These are phyloP conservation scores for Pseudopithomyces maydicus DNA, from an alignment of 2,329 filamentous ascomycete species.

Conservation along the genomic window DNA sequence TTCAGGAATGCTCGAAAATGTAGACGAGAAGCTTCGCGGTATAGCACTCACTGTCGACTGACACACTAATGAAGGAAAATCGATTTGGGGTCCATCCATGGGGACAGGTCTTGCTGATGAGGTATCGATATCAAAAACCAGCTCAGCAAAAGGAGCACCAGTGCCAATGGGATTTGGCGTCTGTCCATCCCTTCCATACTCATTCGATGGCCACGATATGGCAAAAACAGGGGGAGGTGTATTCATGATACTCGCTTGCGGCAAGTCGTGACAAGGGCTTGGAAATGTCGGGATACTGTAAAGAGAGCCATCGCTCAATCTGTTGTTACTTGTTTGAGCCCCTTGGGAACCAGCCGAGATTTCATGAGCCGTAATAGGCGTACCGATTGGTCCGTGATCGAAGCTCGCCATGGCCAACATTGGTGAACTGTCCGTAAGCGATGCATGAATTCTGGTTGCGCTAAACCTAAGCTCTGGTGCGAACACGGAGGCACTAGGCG, in stretches of 20 bases:
- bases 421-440: conserved; percentile 48
- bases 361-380: conserved; percentile 14
- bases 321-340: conserved; percentile 19
- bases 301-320: conserved; percentile 32
- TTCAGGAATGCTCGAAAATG: conserved; percentile 30
- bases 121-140: conserved; percentile 9
- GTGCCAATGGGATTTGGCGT: conserved; percentile 19
- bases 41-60: conserved; percentile 22
- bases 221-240: conserved; percentile 61
- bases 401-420: conserved; percentile 44
- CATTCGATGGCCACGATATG: conserved; percentile 46
- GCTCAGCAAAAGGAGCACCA: conserved; percentile 30
- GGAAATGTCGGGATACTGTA: conserved; percentile 57
- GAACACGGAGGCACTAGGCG: conserved; percentile 37
- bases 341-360: conserved; percentile 14
- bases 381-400: conserved; percentile 27
- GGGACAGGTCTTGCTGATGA: conserved; percentile 5
- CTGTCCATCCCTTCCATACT: conserved; percentile 9
- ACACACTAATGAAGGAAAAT: conserved; percentile 22
- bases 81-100: conserved; percentile 24
- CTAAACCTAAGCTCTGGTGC: conserved; percentile 43
- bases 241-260: conserved; percentile 60
- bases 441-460: conserved; percentile 41
- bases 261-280: conserved; percentile 84
- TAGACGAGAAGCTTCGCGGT: conserved; percentile 24